phyloP scores from a whole-genome alignment of 495 filamentous ascomycete genomes.

The Penicillium pancosmium region DNA sequence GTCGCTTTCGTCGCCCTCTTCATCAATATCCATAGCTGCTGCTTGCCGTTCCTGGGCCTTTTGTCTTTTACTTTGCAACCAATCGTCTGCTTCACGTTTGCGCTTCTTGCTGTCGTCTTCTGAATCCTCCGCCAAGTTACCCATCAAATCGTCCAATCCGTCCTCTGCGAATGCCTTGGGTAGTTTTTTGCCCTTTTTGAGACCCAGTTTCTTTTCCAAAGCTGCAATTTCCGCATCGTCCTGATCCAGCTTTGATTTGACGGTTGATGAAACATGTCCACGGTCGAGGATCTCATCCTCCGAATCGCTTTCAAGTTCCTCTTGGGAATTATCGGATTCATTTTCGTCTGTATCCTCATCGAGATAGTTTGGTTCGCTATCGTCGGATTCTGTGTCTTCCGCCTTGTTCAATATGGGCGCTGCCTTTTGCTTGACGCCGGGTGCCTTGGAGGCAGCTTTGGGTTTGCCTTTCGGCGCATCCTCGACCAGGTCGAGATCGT shows the following conservation, averaged over 20 bases:
- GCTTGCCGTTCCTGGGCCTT: constrained; percentile 51
- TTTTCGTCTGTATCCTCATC: constrained; percentile 23
- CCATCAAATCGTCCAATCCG: constrained; percentile 78
- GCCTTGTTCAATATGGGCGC: constrained; percentile 11
- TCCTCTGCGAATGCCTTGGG: constrained; percentile 82
- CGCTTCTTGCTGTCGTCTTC: constrained; percentile 54
- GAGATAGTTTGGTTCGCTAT: constrained; percentile 10
- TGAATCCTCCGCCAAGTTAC: constrained; percentile 61
- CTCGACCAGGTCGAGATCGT: constrained; percentile 29
- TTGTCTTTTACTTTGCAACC: constrained; percentile 65
- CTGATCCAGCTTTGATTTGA: constrained; percentile 63
- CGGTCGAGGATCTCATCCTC: constrained; percentile 5
- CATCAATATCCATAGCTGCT: constrained; percentile 30
- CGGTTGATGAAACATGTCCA: constrained; percentile 52
- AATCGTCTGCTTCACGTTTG: constrained; percentile 57
- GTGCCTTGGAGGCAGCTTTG: constrained; percentile 2
- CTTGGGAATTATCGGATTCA: constrained; percentile 7
- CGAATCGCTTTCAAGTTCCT: constrained; percentile 19
- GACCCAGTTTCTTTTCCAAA: constrained; percentile 84
- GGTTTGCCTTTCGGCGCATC: constrained; percentile 16
- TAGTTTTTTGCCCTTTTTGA: constrained; percentile 75
- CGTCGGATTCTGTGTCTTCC: constrained; percentile 1
- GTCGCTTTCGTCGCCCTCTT: constrained; percentile 20
- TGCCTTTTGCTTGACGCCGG: constrained; percentile 15
- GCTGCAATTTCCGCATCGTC: constrained; percentile 89